Evolutionary conservation across 148 eudicot genomes (phyloP), one percentile per base, ranked within the genome.

Genomic region (Chenopodium formosanum): DNA sequence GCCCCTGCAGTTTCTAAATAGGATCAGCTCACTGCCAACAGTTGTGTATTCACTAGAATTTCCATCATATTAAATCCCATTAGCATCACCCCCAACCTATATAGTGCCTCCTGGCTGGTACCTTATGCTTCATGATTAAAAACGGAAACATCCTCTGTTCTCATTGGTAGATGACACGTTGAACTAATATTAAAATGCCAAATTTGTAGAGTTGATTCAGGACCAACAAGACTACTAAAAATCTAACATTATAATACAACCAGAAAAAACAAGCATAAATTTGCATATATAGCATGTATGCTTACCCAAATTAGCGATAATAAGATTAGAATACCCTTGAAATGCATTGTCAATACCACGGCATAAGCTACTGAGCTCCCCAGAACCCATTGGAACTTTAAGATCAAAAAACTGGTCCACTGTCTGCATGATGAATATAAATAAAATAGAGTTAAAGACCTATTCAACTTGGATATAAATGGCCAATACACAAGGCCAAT

Each of bases 331-430:
- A 83, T 97, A 97, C 73, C 90, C 93, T 91, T 97, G 99, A 85
- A 97, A 97, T 78, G 99, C 95, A 89, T 94, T 97, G 78, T 94
- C 99, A 87, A 97, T 87, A 79, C 99, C 99, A 76, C 99, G 97
- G 46, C 90, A 90, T 83, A 97, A 86, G 90, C 97, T 86, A 84
- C 86, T 85, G 27, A 97, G 85, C 88, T 97, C 98, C 73, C 92
- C 91, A 74, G 88, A 86, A 84, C 99, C 91, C 98, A 97, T 94
- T 66, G 99, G 99, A 80, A 97, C 95, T 82, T 84, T 87, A 53
- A 97, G 93, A 67, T 93, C 85, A 78, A 94, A 97, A 86, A 94
- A 94, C 56, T 97, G 99, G 90, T 97, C 98, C 78, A 91, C 94
- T 20, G 98, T 94, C 99, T 97, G 98, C 90, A 91, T 80, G 60